phyloP scores from a whole-genome alignment of 495 filamentous ascomycete species.

The Cercophora scortea region DNA sequence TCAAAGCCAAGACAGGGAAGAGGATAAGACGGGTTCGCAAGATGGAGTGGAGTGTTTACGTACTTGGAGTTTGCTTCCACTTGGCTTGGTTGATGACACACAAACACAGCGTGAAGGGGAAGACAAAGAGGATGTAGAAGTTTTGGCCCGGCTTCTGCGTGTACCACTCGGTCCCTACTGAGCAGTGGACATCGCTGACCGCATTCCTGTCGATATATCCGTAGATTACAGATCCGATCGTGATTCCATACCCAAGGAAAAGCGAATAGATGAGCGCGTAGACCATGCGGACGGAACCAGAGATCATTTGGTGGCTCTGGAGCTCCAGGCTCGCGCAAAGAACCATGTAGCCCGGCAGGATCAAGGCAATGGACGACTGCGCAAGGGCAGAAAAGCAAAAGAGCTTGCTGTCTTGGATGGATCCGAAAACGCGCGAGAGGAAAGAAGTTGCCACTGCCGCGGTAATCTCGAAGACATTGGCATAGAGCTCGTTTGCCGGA shows the following conservation, averaged over 20 bases:
- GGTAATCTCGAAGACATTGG: constrained; percentile 87
- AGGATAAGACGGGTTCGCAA: constrained; percentile 24
- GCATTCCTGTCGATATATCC: constrained; percentile 73
- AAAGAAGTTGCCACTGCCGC: constrained; percentile 87
- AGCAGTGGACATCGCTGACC: constrained; percentile 64
- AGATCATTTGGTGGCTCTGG: constrained; percentile 77
- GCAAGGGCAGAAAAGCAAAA: constrained; percentile 94
- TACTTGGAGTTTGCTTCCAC: constrained; percentile 79
- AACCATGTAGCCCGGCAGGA: constrained; percentile 67
- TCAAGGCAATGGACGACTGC: constrained; percentile 85
- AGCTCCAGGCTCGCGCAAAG: constrained; percentile 79
- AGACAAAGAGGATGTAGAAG: constrained; percentile 68
- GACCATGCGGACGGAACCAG: constrained; percentile 89
- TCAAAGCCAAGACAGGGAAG: background rate
- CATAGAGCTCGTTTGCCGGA: constrained; percentile 69
- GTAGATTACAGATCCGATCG: constrained; percentile 85
- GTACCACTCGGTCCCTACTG: constrained; percentile 20
- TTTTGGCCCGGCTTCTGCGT: constrained; percentile 49
- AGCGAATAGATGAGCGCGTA: constrained; percentile 94
- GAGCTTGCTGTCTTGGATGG: constrained; percentile 56
- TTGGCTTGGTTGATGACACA: constrained; percentile 84
- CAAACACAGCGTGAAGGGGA: constrained; percentile 74
- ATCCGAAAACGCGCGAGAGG: constrained; percentile 79
- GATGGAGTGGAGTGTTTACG: constrained; percentile 13
- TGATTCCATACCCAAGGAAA: constrained; percentile 95